Evolutionary conservation across 805 yeast genomes (phyloP).

Genomic region (Ogataea corticis): DNA sequence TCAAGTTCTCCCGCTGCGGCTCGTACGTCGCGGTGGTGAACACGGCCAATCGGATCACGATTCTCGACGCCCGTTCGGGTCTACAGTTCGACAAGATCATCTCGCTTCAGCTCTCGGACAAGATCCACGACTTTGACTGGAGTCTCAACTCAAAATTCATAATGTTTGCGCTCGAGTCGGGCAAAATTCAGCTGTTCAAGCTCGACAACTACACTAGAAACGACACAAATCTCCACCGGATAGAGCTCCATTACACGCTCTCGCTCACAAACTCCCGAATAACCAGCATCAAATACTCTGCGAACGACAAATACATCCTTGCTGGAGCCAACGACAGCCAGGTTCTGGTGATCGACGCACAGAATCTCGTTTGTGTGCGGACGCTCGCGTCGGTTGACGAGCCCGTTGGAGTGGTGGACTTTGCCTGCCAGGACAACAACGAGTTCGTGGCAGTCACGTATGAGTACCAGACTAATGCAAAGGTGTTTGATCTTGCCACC

Average conservation of each 20-base stretch:
- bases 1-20: constrained; percentile 44
- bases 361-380: constrained; percentile 34
- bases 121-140: constrained; percentile 46
- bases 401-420: constrained; percentile 39
- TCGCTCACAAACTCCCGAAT: constrained; percentile 37
- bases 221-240: constrained; percentile 24
- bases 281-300: constrained; percentile 39
- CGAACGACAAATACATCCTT: constrained; percentile 40
- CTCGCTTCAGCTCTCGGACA: constrained; percentile 21
- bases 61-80: constrained; percentile 25
- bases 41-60: constrained; percentile 32
- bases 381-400: constrained; percentile 41
- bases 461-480: constrained; percentile 39
- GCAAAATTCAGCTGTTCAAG: constrained; percentile 35
- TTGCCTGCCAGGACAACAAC: constrained; percentile 37
- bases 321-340: constrained; percentile 50
- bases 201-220: constrained; percentile 9
- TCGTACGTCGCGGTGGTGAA: constrained; percentile 39
- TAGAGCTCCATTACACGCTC: constrained; percentile 14
- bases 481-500: constrained; percentile 35
- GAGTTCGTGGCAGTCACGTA: constrained; percentile 40
- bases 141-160: constrained; percentile 22
- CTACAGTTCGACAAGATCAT: constrained; percentile 32
- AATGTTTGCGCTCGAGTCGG: constrained; percentile 39
- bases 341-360: constrained; percentile 42